These are phyloP conservation scores for Leccinum fuscescens DNA, from an alignment of 1,284 basidiomycete genomes.

Conservation along the genomic window DNA sequence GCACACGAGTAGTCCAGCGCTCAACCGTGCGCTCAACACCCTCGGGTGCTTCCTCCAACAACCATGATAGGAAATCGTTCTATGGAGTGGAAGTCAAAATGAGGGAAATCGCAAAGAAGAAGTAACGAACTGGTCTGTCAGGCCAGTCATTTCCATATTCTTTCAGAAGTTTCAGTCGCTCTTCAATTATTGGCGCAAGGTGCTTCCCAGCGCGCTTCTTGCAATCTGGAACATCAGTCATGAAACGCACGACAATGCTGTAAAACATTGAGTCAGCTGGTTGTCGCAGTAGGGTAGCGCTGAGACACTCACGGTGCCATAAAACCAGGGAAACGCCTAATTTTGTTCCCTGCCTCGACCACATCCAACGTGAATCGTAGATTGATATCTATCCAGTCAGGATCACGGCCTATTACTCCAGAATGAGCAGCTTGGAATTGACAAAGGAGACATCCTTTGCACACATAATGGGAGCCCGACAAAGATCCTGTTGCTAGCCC, in stretches of 20 bases:
- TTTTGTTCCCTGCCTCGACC: constrained; percentile 23
- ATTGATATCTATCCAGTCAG: constrained; percentile 36
- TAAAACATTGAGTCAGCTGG: neutral
- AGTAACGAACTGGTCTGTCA: constrained; percentile 36
- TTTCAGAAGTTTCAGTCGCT: constrained; percentile 31
- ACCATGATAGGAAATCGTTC: constrained; percentile 38
- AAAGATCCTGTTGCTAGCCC: constrained; percentile 37
- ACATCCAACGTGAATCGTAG: constrained; percentile 35
- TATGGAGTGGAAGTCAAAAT: constrained; percentile 8
- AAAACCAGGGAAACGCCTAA: constrained; percentile 38
- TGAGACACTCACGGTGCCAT: constrained; percentile 38
- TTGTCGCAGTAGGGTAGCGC: neutral
- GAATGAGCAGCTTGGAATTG: neutral
- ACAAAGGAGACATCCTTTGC: neutral
- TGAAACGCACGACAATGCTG: constrained; percentile 1
- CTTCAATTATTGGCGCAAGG: constrained; percentile 37
- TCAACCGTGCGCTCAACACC: constrained; percentile 29
- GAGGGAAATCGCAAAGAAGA: constrained; percentile 2
- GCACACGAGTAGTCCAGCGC: constrained; percentile 33
- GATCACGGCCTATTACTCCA: constrained; percentile 36
- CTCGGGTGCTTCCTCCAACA: constrained; percentile 37
- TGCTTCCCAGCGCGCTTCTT: constrained; percentile 22
- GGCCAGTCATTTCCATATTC: constrained; percentile 38
- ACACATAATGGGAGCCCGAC: constrained; percentile 40
- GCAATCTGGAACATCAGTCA: neutral